phyloP scores from a whole-genome alignment of 805 yeast species.

The Starmerella geochares region DNA sequence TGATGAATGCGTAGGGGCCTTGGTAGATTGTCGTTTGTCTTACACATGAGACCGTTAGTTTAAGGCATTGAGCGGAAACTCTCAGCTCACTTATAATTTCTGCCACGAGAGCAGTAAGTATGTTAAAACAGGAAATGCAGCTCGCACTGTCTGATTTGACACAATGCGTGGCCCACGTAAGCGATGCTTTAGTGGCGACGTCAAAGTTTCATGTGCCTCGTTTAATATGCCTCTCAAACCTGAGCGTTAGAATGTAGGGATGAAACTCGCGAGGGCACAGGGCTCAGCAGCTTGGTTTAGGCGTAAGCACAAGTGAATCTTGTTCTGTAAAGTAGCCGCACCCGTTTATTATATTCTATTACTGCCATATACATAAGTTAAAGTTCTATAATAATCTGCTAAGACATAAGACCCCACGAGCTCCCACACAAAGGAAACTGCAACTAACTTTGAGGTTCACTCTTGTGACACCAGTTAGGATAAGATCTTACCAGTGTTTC shows the following conservation, averaged over 20 bases:
- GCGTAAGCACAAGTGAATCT: background rate
- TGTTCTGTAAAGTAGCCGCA: background rate
- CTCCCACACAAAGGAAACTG: background rate
- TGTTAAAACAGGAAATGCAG: background rate
- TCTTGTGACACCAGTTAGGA: background rate
- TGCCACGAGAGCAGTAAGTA: background rate
- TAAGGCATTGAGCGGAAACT: no score
- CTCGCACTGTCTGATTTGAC: background rate
- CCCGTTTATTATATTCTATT: conserved; percentile 3
- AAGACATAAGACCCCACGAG: background rate
- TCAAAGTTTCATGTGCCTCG: background rate
- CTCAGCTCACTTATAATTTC: no score
- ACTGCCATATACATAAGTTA: conserved; percentile 6
- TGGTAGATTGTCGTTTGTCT: no score
- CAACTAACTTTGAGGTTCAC: background rate
- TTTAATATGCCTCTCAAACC: background rate
- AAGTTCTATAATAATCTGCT: conserved; percentile 4
- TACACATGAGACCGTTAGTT: no score
- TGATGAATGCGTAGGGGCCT: no score
- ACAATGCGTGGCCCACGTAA: background rate
- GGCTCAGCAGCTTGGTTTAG: background rate
- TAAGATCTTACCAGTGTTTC: background rate
- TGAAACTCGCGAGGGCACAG: conserved; percentile 5
- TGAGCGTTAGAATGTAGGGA: no score
- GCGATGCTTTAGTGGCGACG: background rate